Evolutionary conservation across 768 basidiomycete genomes (phyloP), one percentile per base, ranked within the genome.

Genomic region (Tulasnella sp.): DNA sequence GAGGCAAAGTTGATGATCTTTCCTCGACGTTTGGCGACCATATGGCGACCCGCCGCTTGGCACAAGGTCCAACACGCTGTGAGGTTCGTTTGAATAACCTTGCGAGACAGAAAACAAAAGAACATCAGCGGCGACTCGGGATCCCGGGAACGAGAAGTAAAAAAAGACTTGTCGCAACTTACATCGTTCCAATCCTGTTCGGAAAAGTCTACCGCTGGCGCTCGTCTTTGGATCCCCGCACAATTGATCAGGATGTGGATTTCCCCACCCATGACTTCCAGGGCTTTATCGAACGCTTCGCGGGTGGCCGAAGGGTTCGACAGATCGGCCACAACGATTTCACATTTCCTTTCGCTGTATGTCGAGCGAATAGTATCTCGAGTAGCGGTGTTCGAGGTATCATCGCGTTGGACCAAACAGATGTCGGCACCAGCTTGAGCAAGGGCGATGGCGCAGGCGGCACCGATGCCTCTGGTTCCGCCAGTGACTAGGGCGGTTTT

Each of bases 81-180:
- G 81, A 97, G 89, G 85, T 97, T 97, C 79, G 93, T 89, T 80
- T 92, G 87, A 77, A 96, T 85, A 75, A 94, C 93, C 93, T 93
- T 80, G 54, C 67, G 79, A 73, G 64, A 76, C 25, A 64, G 58
- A 64, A 12, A 34, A 0, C 58, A 64, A 64, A 29, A 34, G 58
- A 64, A 29, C 31, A 34, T 64, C 31, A 64, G 58, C 58, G 58
- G 36, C 71, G 71, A 71, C 74, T 72, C 79, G 49, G 58, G 71
- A 73, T 39, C 70, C 75, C 58, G 75, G 74, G 49, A 64, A 74
- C 68, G 78, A 77, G 75, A 54, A 70, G 6, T 7, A 4, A 19
- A 54, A 73, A 45, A 45, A 71, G 42, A 34, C 67, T 68, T 68
- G 1, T 11, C 9, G 3, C 8, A 25, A 84, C 87, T 79, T 79